phyloP scores from a whole-genome alignment of 164 flowering plant genomes.

The Kingdonia uniflora region DNA sequence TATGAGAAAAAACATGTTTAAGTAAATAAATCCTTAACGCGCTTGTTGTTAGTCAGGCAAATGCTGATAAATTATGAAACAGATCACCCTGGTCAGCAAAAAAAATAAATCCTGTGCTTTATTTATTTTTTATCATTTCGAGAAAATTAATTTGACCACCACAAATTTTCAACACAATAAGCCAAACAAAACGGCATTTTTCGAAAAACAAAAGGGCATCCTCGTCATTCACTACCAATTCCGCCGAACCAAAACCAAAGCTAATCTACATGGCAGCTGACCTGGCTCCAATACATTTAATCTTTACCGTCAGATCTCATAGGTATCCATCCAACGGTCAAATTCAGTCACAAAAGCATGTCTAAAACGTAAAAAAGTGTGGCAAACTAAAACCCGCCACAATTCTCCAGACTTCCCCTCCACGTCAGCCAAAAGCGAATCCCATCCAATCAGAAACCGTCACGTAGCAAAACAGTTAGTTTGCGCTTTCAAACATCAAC shows the following conservation, averaged over 20 bases:
- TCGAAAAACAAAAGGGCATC: no score
- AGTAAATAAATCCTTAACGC: no score
- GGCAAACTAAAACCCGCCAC: neutral
- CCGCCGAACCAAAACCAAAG: neutral
- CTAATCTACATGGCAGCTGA: constrained; percentile 7
- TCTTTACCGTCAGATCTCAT: neutral
- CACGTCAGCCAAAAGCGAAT: constrained; percentile 1
- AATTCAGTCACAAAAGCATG: constrained; percentile 2
- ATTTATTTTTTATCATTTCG: no score
- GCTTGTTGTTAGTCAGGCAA: no score
- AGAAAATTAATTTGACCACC: no score
- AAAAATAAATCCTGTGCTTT: no score
- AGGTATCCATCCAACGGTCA: neutral
- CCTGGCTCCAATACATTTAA: constrained; percentile 6
- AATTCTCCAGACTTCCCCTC: neutral
- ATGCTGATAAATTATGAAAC: no score
- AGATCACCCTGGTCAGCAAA: no score
- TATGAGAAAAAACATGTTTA: no score
- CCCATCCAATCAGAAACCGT: neutral
- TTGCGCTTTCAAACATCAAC: neutral
- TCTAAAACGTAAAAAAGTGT: neutral
- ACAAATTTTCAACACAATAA: no score
- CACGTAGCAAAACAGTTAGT: constrained; percentile 6
- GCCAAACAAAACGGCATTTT: no score
- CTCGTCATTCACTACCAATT: neutral